Base-by-base conservation (phyloP, 208 protist genomes). In the Balamuthia mandrillaris region DNA sequence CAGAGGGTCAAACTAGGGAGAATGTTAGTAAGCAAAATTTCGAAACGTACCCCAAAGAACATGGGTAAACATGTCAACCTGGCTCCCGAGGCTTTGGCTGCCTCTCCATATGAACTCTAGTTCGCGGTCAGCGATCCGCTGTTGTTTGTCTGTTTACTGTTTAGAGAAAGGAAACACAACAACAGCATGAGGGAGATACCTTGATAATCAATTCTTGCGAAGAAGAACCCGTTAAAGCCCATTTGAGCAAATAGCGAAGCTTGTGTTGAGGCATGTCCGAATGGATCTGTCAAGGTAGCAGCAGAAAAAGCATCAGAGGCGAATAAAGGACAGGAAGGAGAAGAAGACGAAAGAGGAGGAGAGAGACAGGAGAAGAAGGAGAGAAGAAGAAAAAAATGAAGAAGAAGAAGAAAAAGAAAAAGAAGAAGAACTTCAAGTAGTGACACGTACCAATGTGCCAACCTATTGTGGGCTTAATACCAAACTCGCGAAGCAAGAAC, bases 41-140 rank as follows among this genome's bases (percentile, higher is more conserved):
- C n/a, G n/a, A n/a, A n/a, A n/a, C n/a, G n/a, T n/a, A 81, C 72
- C 90, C 45, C 94, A 86, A 21, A 87, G 42, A 35, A 84, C 58
- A 14, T 86, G 70, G 29, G 84, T 87, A 31, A 81, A 87, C 44
- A 87, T 87, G n/a, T 68, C 44, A 14, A 33, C 41, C 56, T 82
- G 52, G 16, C 16, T 14, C 39, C 75, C 56, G 27, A 83, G 66
- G 7, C 37, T 66, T n/a, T 61, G 7, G 24, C 52, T 54, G 41
- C 61, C 63, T 2, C 66, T 2, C 85, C 85, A 88, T 7, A 85
- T 27, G 78, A 88, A 84, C 47, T 88, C 47, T 66, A 82, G 56
- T 41, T 86, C 51, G 44, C 79, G 29, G 65, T n/a, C 52, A 31
- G 39, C 66, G 39, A 51, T 75, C 21, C 52, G 35, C 18, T 63